A percentile compares a stretch with the other conserved stretches of the same genome.
Evolutionary conservation across 768 basidiomycete genomes (phyloP).

Genomic region (Tephrocybe sp.): DNA sequence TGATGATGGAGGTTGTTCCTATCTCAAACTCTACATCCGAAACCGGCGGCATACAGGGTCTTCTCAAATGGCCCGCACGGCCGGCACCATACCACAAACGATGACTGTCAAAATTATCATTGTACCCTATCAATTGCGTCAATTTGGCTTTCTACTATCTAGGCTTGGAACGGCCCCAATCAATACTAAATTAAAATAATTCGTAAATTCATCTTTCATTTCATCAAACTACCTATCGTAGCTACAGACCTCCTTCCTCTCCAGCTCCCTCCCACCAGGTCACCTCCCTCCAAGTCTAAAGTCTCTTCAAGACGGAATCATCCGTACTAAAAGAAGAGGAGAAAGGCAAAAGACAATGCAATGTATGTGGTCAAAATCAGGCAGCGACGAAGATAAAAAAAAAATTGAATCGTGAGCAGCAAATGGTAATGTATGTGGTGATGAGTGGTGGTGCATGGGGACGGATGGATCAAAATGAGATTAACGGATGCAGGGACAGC

Average conservation of each 20-base stretch:
- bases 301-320: background rate
- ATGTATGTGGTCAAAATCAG: background rate
- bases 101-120: no score
- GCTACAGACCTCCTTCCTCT: background rate
- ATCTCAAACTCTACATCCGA: no score
- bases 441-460: background rate
- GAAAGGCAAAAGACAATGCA: background rate
- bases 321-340: background rate
- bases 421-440: background rate
- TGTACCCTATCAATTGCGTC: no score
- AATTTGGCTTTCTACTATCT: no score
- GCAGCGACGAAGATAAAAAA: background rate
- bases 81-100: no score
- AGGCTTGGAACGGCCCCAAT: no score
- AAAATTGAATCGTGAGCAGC: background rate
- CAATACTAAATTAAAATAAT: no score
- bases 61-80: no score
- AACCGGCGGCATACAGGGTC: no score
- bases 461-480: background rate
- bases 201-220: slow-evolving; percentile 1
- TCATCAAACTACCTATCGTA: slow-evolving; percentile 1
- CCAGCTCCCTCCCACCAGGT: background rate
- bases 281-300: background rate
- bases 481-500: background rate
- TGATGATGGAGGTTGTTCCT: no score